A percentile compares a stretch with the other conserved stretches of the same genome.
Conservation (phyloP, 306 rosid species). For the Acmispon strigosus region DNA sequence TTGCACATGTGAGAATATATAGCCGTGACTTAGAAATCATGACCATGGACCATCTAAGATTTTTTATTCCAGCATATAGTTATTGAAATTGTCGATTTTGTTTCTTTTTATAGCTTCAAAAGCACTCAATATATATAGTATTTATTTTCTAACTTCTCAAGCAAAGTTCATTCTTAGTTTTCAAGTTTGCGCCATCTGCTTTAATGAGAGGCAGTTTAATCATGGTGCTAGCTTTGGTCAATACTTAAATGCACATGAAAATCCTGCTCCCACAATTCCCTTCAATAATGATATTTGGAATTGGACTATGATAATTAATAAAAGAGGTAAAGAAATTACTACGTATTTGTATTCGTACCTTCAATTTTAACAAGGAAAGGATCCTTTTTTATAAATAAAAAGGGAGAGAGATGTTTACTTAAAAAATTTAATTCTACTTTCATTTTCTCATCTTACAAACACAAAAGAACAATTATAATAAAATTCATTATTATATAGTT, state of each 20-base stretch:
- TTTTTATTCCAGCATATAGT: background rate
- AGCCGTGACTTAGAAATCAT: background rate
- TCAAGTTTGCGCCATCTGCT: constrained; percentile 38
- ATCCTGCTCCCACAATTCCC: background rate
- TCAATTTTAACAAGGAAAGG: no score
- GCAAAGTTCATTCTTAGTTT: constrained; percentile 49
- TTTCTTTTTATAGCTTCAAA: constrained; percentile 27
- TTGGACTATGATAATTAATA: no score
- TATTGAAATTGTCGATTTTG: background rate
- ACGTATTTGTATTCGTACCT: no score
- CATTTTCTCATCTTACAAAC: no score
- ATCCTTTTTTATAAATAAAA: no score
- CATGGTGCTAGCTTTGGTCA: constrained; percentile 12
- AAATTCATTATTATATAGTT: no score
- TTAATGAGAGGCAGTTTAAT: constrained; percentile 12
- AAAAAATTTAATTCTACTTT: no score
- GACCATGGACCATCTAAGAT: background rate
- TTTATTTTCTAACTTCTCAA: constrained; percentile 34
- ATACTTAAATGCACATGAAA: constrained; percentile 19
- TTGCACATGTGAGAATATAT: background rate
- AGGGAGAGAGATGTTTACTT: no score
- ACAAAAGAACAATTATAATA: no score
- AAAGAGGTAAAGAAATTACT: no score
- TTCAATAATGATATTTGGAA: background rate
- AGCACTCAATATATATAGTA: constrained; percentile 27